Conservation (phyloP, 768 basidiomycete genomes). For the Brasilioporus rufonigricans region DNA sequence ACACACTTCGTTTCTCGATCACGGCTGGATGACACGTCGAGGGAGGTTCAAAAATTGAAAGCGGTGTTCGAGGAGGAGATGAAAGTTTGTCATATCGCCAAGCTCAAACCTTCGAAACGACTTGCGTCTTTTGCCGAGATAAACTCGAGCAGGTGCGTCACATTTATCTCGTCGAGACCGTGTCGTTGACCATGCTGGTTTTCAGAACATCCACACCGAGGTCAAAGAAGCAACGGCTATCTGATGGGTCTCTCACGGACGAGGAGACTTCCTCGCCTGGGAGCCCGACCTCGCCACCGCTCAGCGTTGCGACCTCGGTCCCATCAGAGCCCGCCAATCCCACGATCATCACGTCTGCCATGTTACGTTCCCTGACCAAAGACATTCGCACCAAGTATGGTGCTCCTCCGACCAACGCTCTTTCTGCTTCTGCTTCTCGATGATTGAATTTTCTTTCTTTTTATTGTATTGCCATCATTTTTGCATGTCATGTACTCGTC, state of each 20-base stretch:
- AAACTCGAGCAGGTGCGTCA: slow-evolving; percentile 39
- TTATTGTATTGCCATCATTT: neutral
- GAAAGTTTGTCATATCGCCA: slow-evolving; percentile 38
- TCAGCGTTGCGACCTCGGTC: slow-evolving; percentile 45
- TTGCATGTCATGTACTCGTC: slow-evolving; percentile 8
- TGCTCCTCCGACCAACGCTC: neutral
- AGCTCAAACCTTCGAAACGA: slow-evolving; percentile 46
- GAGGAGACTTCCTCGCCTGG: slow-evolving; percentile 26
- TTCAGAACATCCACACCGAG: slow-evolving; percentile 23
- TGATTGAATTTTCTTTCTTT: neutral
- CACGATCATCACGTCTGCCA: slow-evolving; percentile 55
- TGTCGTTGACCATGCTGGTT: slow-evolving; percentile 4
- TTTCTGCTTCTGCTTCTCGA: slow-evolving; percentile 9
- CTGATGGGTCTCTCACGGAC: slow-evolving; percentile 31
- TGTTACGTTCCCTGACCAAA: slow-evolving; percentile 47
- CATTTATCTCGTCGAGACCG: neutral
- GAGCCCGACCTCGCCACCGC: slow-evolving; percentile 40
- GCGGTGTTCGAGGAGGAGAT: slow-evolving; percentile 38
- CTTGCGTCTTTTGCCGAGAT: slow-evolving; percentile 42
- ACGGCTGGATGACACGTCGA: slow-evolving; percentile 27
- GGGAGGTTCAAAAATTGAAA: slow-evolving; percentile 33
- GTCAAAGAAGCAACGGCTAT: slow-evolving; percentile 43
- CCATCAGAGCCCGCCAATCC: slow-evolving; percentile 30
- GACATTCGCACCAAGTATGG: slow-evolving; percentile 34
- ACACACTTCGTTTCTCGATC: slow-evolving; percentile 14